phyloP scores from a whole-genome alignment of 805 yeast genomes.

The Priceomyces castillae region DNA sequence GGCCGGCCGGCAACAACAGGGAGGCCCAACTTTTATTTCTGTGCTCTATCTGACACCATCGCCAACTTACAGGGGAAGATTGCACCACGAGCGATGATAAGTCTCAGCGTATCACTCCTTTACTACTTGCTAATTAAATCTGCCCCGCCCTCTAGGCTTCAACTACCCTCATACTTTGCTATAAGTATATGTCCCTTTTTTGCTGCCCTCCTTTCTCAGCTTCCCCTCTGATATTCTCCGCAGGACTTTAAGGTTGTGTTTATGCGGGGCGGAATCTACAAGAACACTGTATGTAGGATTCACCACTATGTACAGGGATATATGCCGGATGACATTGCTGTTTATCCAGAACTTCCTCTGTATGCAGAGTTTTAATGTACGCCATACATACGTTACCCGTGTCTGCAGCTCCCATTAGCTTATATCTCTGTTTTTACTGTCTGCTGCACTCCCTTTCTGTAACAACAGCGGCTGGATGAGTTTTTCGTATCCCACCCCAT shows the following conservation, averaged over 20 bases:
- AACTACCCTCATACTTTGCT: no score
- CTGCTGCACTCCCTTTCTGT: not conserved
- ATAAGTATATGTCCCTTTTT: not conserved
- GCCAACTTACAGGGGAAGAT: no score
- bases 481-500: not conserved
- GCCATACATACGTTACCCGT: not conserved
- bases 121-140: no score
- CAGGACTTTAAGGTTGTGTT: not conserved
- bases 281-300: not conserved
- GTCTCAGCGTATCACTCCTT: no score
- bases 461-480: not conserved
- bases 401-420: not conserved
- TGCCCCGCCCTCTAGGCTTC: no score
- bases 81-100: no score
- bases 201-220: not conserved
- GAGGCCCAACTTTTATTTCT: no score
- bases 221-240: slow-evolving; percentile 1
- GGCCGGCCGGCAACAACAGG: no score
- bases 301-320: not conserved
- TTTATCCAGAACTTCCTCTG: not conserved
- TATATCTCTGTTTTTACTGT: not conserved
- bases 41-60: no score
- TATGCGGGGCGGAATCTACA: not conserved
- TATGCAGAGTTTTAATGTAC: not conserved
- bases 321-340: not conserved